A percentile compares a stretch with the other conserved stretches of the same genome.
These are phyloP conservation scores for Stereocaulon alpinum DNA, from an alignment of 495 filamentous ascomycete species.

Conservation along the genomic window DNA sequence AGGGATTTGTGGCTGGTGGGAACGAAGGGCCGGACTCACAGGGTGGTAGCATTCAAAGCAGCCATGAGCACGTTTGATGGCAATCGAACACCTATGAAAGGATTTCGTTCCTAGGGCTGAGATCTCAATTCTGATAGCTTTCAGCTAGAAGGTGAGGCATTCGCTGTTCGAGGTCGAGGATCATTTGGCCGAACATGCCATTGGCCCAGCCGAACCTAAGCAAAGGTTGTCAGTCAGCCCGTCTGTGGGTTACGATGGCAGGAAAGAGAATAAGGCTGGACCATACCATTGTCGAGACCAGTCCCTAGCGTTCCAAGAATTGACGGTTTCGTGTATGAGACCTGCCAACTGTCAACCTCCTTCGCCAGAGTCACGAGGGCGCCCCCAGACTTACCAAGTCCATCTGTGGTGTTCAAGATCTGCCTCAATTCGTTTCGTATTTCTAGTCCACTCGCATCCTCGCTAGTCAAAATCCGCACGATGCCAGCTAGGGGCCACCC, in stretches of 20 bases:
- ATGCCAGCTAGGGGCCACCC: constrained; percentile 53
- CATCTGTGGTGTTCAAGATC: constrained; percentile 42
- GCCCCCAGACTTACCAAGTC: constrained; percentile 30
- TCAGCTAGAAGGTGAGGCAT: constrained; percentile 36
- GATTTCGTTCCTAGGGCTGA: not conserved
- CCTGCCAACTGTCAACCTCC: not conserved
- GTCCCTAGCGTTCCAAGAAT: constrained; percentile 36
- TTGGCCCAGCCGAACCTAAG: constrained; percentile 59
- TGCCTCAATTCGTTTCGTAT: constrained; percentile 36
- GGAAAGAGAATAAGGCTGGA: not conserved
- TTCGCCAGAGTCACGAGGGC: not conserved
- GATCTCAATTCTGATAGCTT: constrained; percentile 10
- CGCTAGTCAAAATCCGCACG: constrained; percentile 45
- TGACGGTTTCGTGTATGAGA: constrained; percentile 52
- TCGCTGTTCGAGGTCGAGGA: constrained; percentile 44
- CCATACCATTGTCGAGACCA: constrained; percentile 54
- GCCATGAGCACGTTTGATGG: constrained; percentile 2
- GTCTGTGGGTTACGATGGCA: not conserved
- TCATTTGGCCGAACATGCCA: constrained; percentile 56
- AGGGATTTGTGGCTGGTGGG: constrained; percentile 13
- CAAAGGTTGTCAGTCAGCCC: constrained; percentile 1
- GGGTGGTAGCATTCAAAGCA: constrained; percentile 13
- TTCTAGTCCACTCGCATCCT: constrained; percentile 37
- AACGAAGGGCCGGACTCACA: constrained; percentile 6
- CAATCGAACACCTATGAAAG: not conserved